Percentiles rank a stretch among this genome's conserved stretches.
Evolutionary conservation across 805 yeast genomes (phyloP).

Genomic region (Saccharomyces mikatae): DNA sequence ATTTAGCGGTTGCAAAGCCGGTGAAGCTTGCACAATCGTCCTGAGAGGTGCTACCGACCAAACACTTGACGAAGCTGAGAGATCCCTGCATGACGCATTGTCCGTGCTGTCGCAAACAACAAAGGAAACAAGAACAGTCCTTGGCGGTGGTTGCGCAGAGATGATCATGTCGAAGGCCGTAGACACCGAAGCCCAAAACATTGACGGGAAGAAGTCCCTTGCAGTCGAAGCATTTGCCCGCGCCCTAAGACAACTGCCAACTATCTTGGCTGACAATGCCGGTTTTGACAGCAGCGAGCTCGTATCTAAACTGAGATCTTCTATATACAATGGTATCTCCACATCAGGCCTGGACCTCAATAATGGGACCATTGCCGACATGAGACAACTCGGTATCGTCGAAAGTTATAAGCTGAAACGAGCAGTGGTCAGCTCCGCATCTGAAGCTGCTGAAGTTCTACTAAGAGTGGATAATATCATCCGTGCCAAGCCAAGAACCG

Average conservation of each 20-base stretch:
- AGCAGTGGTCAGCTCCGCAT: constrained; percentile 89
- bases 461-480: constrained; percentile 94
- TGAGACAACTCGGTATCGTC: constrained; percentile 87
- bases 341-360: constrained; percentile 88
- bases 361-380: constrained; percentile 79
- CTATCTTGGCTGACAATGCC: constrained; percentile 93
- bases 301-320: constrained; percentile 78
- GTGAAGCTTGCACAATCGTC: constrained; percentile 93
- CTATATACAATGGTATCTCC: constrained; percentile 80
- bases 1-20: constrained; percentile 92
- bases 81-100: constrained; percentile 93
- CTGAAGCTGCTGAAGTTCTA: constrained; percentile 97
- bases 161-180: constrained; percentile 97
- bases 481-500: constrained; percentile 95
- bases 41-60: constrained; percentile 97
- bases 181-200: constrained; percentile 84
- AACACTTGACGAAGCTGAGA: constrained; percentile 90
- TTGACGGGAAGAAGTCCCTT: constrained; percentile 83
- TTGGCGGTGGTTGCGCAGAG: constrained; percentile 93
- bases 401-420: constrained; percentile 87
- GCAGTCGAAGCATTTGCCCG: constrained; percentile 93
- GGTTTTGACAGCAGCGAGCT: constrained; percentile 92
- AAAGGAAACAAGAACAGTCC: constrained; percentile 79
- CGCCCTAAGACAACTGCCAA: constrained; percentile 91
- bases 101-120: constrained; percentile 94